Base-by-base conservation (phyloP, 345 rosid genomes). In the Viola odorata region DNA sequence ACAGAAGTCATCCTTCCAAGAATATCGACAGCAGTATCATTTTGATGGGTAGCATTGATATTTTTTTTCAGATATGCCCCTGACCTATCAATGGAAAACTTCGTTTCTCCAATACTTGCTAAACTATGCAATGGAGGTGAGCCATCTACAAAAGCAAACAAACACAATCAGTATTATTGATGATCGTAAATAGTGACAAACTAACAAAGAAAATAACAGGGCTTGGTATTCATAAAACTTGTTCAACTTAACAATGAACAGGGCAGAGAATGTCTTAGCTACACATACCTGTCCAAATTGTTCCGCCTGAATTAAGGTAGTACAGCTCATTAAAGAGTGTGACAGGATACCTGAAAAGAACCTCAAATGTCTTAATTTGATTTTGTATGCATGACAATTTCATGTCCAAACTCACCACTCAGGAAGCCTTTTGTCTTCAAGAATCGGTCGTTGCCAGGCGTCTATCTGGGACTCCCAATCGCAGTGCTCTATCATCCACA, bases 301-400 rank as follows among this genome's bases (percentile, higher is more conserved):
- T 86, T 4, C 98, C 88, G 45, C 97, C 98, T 0, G 98, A 73
- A 72, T 90, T 92, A 45, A 92, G 90, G 80, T 80, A 92, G 74
- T 89, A 92, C 53, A 92, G 96, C 78, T 92, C 98, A 63, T 92
- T 92, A 65, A 90, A 92, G 44, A 92, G 86, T 55, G 97, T 84
- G 77, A 76, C 48, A 42, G 87, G 90, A 61, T 92, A 92, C 97
- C 97, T 88, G 79, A 64, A 77, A 73, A 65, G 47, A 62, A 44
- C 37, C 15, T 36, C 10, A 40, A 53, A 44, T 39, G 50, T 60
- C 15, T 37, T 63, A 71, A 51, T 36, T 41, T 60, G 45, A 41
- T 10, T 16, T 8, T 32, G 53, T 39, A 68, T 32, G 50, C 15
- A 59, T 23, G 16, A 52, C 56, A 58, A 38, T 45, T 61, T 8